Evolutionary conservation across 2,329 filamentous ascomycete genomes (phyloP), one percentile per base, ranked within the genome.

Genomic region (Pseudogymnoascus sp.): DNA sequence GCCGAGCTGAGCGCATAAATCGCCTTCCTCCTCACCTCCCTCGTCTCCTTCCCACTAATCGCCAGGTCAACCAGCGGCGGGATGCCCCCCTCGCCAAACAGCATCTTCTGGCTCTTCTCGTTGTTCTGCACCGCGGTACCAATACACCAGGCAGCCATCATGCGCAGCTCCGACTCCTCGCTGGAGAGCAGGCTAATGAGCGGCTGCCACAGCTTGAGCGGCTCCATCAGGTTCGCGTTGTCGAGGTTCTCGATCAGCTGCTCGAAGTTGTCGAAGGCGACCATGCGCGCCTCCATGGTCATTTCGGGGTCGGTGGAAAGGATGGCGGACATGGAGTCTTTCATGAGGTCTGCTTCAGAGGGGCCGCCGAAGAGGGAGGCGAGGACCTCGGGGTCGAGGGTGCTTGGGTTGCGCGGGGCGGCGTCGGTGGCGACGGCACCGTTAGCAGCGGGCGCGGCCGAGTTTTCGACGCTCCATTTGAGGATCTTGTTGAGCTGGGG

Each of bases 81-180:
- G 31, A 97, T 79, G 2, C 88, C 91, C 33, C 89, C 89, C 66
- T 82, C 76, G 37, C 80, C 81, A 26, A 84, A 68, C 62, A 86
- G 75, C 61, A 84, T 85, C 77, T 95, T 90, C 78, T 99, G 95
- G 60, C 85, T 87, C 73, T 88, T 88, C 69, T 84, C 82, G 76
- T 99, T 97, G 79, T 99, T 99, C 81, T 97, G 93, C 65, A 99
- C 95, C 9, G 95, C 93, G 5, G 93, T 97, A 60, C 91, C 91
- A 64, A 95, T 80, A 78, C 92, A 97, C 90, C 91, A 96, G n/a
- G 92, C 92, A 2, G 93, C 93, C 84, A 91, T 92, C 70, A 82
- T 86, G 67, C 93, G 82, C 71, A 96, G 79, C 67, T 95, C 89
- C 5, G 81, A 73, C 72, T 95, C 88, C 10, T 83, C 80, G 70